Conservation (phyloP, 805 yeast genomes). For the Metschnikowia cerradonensis region DNA sequence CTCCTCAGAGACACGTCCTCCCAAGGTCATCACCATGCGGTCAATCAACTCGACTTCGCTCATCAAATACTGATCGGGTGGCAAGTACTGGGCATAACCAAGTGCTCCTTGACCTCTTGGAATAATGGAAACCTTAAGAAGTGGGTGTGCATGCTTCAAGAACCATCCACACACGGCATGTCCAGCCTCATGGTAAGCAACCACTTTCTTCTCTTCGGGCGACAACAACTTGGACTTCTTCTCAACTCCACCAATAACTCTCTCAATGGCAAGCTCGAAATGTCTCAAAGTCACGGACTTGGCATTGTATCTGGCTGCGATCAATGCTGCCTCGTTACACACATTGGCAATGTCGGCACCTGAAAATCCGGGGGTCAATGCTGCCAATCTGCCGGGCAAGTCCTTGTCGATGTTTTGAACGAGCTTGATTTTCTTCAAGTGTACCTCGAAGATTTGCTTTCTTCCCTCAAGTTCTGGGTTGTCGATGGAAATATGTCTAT, state of each 20-base stretch:
- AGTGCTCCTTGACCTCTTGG: conserved; percentile 94
- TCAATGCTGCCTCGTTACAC: conserved; percentile 90
- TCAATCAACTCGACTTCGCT: conserved; percentile 73
- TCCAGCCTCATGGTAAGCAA: conserved; percentile 95
- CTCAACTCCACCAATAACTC: conserved; percentile 93
- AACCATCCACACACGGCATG: conserved; percentile 97
- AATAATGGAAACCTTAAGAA: conserved; percentile 87
- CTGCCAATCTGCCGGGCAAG: conserved; percentile 79
- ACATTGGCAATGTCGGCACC: conserved; percentile 97
- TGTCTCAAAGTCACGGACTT: conserved; percentile 59
- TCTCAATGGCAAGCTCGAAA: conserved; percentile 89
- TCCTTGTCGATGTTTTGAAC: conserved; percentile 45
- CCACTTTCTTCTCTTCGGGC: conserved; percentile 76
- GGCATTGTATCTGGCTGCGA: conserved; percentile 80
- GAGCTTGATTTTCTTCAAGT: conserved; percentile 58
- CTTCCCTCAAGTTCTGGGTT: conserved; percentile 88
- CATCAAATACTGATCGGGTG: conserved; percentile 80
- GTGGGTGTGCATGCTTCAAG: conserved; percentile 81
- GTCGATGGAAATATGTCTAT: conserved; percentile 82
- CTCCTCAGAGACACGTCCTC: conserved; percentile 91
- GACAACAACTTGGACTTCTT: conserved; percentile 75
- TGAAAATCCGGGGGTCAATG: conserved; percentile 90
- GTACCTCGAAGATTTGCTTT: conserved; percentile 79
- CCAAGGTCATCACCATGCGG: conserved; percentile 90
- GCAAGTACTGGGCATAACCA: conserved; percentile 94